These are phyloP conservation scores for Phaeosphaeria sp. DNA, from an alignment of 2,329 filamentous ascomycete species.

Conservation along the genomic window DNA sequence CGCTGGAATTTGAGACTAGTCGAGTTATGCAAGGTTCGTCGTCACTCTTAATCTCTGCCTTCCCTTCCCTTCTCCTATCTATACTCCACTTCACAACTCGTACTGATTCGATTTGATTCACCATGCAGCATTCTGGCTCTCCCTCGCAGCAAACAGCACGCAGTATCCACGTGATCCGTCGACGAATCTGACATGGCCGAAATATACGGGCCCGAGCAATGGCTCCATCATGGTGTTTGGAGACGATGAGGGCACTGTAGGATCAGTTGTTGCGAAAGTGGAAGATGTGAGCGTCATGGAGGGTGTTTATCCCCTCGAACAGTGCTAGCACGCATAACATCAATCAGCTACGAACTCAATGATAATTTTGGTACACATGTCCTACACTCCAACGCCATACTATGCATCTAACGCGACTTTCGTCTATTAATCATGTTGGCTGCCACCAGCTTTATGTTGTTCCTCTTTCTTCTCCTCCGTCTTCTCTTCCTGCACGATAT, in stretches of 20 bases:
- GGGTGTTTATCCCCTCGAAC: neutral
- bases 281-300: neutral
- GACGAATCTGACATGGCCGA: neutral
- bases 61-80: neutral
- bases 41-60: neutral
- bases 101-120: no score
- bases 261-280: neutral
- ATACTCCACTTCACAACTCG: no score
- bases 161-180: neutral
- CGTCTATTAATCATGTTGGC: neutral
- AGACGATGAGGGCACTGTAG: neutral
- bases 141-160: neutral
- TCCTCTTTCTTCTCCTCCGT: constrained; percentile 2
- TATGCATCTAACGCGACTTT: no score
- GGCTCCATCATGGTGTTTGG: neutral
- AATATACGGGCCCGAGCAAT: neutral
- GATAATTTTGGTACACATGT: neutral
- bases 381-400: neutral
- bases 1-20: neutral
- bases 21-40: neutral
- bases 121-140: neutral
- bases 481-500: constrained; percentile 28
- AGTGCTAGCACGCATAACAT: no score
- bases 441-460: neutral
- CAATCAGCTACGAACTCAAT: neutral